phyloP scores from a whole-genome alignment of 176 grass and related monocot genomes.

The Lolium perenne region DNA sequence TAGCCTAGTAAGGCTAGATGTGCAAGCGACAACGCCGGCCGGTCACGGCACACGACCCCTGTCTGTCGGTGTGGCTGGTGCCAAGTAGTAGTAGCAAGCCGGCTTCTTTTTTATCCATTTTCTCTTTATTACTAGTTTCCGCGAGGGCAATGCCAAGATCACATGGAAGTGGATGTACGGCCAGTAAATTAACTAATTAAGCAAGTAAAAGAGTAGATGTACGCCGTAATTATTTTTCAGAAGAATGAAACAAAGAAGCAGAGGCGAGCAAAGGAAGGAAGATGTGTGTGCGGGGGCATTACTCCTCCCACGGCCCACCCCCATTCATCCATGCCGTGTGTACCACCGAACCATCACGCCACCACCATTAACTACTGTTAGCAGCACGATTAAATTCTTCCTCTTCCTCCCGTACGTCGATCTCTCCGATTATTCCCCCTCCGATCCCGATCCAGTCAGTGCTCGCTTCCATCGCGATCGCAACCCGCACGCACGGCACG shows the following conservation, averaged over 20 bases:
- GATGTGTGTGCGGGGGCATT: background rate
- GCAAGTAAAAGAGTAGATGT: no score
- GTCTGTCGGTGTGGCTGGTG: constrained; percentile 21
- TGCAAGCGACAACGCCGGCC: constrained; percentile 44
- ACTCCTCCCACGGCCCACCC: background rate
- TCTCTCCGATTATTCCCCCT: background rate
- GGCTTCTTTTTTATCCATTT: background rate
- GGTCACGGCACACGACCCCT: constrained; percentile 47
- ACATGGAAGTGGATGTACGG: constrained; percentile 19
- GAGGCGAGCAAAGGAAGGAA: background rate
- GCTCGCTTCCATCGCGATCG: background rate
- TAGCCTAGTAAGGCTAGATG: background rate
- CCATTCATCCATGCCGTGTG: constrained; percentile 48
- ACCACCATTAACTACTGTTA: constrained; percentile 31
- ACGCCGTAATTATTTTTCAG: background rate
- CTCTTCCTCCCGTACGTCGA: background rate
- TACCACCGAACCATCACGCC: constrained; percentile 58
- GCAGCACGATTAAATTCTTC: background rate
- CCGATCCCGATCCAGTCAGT: background rate
- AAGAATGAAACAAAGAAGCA: no score
- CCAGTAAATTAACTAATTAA: background rate
- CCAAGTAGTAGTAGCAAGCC: background rate
- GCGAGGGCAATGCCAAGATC: constrained; percentile 22
- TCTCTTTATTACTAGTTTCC: background rate
- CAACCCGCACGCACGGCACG: background rate